Evolutionary conservation across 179 eudicot species (phyloP).

Genomic region (Nepenthes alata): DNA sequence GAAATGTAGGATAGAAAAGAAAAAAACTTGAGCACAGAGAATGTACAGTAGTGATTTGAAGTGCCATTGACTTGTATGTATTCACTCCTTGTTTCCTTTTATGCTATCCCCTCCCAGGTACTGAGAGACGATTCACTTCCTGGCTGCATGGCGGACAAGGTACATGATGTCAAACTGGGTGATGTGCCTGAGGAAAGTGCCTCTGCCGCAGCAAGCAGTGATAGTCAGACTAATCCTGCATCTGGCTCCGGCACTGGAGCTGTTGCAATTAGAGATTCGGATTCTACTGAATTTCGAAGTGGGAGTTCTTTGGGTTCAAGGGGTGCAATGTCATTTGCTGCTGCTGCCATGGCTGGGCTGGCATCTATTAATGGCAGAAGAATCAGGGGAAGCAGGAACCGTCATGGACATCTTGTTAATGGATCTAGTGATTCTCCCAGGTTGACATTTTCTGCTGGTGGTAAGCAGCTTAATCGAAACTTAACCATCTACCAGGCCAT

Average conservation of each 20-base stretch:
- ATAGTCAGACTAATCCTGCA: constrained; percentile 47
- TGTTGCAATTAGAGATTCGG: constrained; percentile 39
- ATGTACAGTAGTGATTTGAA: no score
- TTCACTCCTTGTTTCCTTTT: background rate
- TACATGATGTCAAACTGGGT: constrained; percentile 78
- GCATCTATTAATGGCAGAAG: constrained; percentile 75
- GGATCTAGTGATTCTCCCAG: constrained; percentile 57
- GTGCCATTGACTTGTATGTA: no score
- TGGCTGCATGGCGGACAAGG: constrained; percentile 57
- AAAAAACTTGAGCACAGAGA: no score
- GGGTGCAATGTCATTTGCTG: constrained; percentile 99
- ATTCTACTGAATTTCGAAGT: constrained; percentile 48
- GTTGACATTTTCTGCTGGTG: constrained; percentile 71
- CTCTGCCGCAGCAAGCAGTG: constrained; percentile 42
- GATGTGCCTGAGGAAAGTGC: constrained; percentile 58
- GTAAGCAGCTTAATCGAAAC: constrained; percentile 77
- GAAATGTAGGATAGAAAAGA: no score
- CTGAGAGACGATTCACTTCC: constrained; percentile 60
- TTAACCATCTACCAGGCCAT: constrained; percentile 93
- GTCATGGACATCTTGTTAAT: constrained; percentile 54
- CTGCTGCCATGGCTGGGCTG: constrained; percentile 98
- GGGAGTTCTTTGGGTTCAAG: constrained; percentile 71
- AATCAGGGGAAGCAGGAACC: constrained; percentile 62
- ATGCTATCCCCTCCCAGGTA: constrained; percentile 34
- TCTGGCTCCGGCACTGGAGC: constrained; percentile 71